phyloP scores from a whole-genome alignment of 305 asterid genomes.

The Solanum hybrid region DNA sequence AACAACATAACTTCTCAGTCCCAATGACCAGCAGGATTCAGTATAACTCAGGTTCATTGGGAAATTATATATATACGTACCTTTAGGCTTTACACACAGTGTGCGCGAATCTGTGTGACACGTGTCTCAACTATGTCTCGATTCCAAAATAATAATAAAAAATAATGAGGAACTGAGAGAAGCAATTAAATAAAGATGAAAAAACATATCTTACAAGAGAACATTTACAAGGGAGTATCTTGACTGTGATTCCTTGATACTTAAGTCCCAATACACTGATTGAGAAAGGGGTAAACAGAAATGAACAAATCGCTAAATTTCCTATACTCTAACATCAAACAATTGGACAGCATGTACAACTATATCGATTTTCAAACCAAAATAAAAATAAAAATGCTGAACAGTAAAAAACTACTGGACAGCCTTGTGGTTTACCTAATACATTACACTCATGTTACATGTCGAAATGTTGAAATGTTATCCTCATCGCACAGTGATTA shows the following conservation, averaged over 20 bases:
- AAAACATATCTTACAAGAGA: neutral
- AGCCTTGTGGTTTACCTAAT: neutral
- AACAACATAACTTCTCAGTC: neutral
- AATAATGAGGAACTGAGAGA: neutral
- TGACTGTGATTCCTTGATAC: neutral
- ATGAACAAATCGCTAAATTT: neutral
- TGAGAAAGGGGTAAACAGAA: neutral
- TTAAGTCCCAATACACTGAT: neutral
- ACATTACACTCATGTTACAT: slow-evolving; percentile 7
- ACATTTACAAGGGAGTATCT: slow-evolving; percentile 2
- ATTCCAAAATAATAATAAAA: neutral
- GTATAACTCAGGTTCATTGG: neutral
- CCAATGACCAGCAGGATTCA: neutral
- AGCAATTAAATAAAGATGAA: neutral
- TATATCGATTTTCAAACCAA: neutral
- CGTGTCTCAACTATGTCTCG: neutral
- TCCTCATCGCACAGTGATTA: neutral
- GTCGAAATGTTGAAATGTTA: neutral
- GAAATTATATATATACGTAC: neutral
- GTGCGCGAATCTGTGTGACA: neutral
- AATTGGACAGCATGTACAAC: slow-evolving; percentile 1
- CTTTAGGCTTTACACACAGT: neutral
- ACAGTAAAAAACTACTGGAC: neutral
- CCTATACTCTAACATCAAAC: slow-evolving; percentile 5
- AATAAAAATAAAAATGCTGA: neutral